Percentiles rank a stretch among this genome's conserved stretches.
Evolutionary conservation across 78 protist genomes (phyloP).

Genomic region (Dictyostelium purpureum): DNA sequence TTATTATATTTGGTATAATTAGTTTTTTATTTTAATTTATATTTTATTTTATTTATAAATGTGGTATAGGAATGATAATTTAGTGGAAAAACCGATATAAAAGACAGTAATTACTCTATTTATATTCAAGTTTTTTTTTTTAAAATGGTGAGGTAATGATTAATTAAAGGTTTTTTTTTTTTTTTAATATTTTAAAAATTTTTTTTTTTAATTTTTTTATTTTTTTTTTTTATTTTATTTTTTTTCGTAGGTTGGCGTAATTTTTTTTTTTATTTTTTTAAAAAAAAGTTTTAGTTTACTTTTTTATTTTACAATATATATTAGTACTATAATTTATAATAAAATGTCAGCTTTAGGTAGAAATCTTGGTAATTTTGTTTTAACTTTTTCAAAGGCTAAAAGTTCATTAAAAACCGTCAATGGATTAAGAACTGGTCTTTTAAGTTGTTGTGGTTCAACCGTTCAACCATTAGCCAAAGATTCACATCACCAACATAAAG

Average conservation of each 20-base stretch:
- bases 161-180: background rate
- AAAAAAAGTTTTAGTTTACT: background rate
- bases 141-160: too few relatives aligned
- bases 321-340: background rate
- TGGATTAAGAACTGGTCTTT: slow-evolving; percentile 7
- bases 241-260: background rate
- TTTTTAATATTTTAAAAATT: background rate
- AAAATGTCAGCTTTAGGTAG: slow-evolving; percentile 37
- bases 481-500: slow-evolving; percentile 7
- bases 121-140: too few relatives aligned
- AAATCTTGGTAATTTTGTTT: slow-evolving; percentile 29
- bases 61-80: background rate
- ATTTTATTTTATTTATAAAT: background rate
- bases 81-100: too few relatives aligned
- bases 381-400: background rate
- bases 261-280: background rate
- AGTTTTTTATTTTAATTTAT: background rate
- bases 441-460: slow-evolving; percentile 38
- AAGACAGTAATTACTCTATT: too few relatives aligned
- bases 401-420: background rate
- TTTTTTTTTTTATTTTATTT: background rate
- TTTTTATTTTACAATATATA: background rate
- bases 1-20: background rate
- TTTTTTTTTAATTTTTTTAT: background rate
- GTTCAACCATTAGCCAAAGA: background rate